Evolutionary conservation across 495 filamentous ascomycete species (phyloP).

Genomic region (Penicillium daleae): DNA sequence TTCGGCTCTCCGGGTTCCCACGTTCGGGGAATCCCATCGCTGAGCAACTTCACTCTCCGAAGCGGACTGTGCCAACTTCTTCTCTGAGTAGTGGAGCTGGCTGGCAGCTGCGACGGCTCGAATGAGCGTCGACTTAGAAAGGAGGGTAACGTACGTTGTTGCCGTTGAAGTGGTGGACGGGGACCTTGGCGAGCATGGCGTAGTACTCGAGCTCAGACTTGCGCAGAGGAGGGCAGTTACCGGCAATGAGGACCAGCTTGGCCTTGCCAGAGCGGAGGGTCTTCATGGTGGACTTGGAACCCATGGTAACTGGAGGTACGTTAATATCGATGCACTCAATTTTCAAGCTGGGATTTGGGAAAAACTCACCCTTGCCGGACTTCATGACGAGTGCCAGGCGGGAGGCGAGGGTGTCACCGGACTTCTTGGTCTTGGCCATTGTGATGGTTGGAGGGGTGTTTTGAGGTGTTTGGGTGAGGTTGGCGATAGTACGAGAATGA

Average conservation of each 20-base stretch:
- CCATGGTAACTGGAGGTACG: constrained; percentile 64
- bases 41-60: constrained; percentile 69
- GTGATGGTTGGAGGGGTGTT: constrained; percentile 21
- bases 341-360: background rate
- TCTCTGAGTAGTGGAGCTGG: constrained; percentile 39
- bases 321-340: background rate
- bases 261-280: constrained; percentile 72
- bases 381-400: constrained; percentile 97
- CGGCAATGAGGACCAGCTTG: constrained; percentile 76
- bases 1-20: constrained; percentile 35
- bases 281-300: constrained; percentile 97
- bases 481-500: constrained; percentile 8
- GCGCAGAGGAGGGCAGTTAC: constrained; percentile 93
- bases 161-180: constrained; percentile 96
- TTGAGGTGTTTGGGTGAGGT: constrained; percentile 10
- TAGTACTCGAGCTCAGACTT: constrained; percentile 95
- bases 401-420: constrained; percentile 87
- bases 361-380: constrained; percentile 70
- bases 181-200: constrained; percentile 91
- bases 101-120: constrained; percentile 26
- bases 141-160: constrained; percentile 82
- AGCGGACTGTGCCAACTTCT: constrained; percentile 31
- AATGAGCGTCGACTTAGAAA: constrained; percentile 15
- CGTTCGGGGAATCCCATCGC: constrained; percentile 39
- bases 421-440: constrained; percentile 87